Base-by-base conservation (phyloP, 495 filamentous ascomycete genomes). In the Trichocladium antarcticum region DNA sequence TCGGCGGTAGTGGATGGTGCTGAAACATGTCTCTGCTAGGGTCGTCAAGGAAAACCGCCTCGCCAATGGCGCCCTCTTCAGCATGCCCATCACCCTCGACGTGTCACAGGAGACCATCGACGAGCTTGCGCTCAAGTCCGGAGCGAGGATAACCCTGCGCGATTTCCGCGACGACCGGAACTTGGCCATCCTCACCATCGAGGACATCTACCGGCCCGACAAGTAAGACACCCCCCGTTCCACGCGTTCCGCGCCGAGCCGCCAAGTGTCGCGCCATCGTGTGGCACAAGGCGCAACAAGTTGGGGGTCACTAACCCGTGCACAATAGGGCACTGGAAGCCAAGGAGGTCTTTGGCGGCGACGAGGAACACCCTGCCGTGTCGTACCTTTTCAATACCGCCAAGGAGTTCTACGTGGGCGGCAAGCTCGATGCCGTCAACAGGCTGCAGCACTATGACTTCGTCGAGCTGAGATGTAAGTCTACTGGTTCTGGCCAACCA, bases 401-500 rank as follows among this genome's bases (percentile, higher is more conserved):
- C 40, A 68, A 84, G 55, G 89, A 95, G 37, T 93, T 82, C 68
- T 95, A 97, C 67, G 80, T 98, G 49, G 92, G 92, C 55, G 93
- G 92, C 63, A 94, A 87, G 77, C 70, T 98, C 45, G 86, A 96
- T 56, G 92, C 93, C 47, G 83, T 98, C 64, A 89, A 89, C 71
- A 80, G 84, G 62, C 75, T 95, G 29, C 87, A 90, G 72, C 93
- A 98, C 74, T 98, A 98, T 75, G 92, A 98, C 73, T 97, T 97
- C 74, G 87, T 96, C 57, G 93, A 80, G 62, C 78, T 95, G 47
- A 81, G 92, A 76, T 98, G 87, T 90, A 45, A 62, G 46, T 47
- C 29, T 15, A 11, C 28, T 20, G 27, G 14, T 8, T 6, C 15
- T 14, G n/a, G 31, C 20, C 8, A 29, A 2, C n/a, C 16, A 1